phyloP scores from a whole-genome alignment of 176 grass and related monocot species.

The Urochloa ruziziensis region DNA sequence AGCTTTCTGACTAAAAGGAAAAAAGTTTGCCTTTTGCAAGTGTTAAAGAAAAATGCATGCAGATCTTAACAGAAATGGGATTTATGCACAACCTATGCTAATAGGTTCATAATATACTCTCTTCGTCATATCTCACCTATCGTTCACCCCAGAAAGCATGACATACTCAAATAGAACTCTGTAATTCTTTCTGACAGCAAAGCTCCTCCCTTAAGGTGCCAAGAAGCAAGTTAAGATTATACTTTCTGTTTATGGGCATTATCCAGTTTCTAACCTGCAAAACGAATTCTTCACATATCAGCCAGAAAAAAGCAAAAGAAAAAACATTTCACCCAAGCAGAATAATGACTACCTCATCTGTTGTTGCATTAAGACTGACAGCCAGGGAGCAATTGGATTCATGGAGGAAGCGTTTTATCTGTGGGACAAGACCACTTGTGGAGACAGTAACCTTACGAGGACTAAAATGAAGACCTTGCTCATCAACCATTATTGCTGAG shows the following conservation, averaged over 20 bases:
- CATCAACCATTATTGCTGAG: conserved; percentile 82
- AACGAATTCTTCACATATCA: conserved; percentile 12
- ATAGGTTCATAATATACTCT: not conserved
- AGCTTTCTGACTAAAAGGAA: not conserved
- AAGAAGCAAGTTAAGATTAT: conserved; percentile 83
- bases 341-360: conserved; percentile 68
- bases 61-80: not conserved
- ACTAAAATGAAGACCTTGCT: conserved; percentile 95
- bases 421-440: conserved; percentile 86
- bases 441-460: conserved; percentile 87
- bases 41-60: not conserved
- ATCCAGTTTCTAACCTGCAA: conserved; percentile 97
- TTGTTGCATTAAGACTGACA: conserved; percentile 95
- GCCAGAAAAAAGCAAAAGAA: not conserved
- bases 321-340: not conserved
- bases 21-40: not conserved
- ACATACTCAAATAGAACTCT: conserved; percentile 95
- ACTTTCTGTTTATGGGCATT: conserved; percentile 95
- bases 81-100: not conserved
- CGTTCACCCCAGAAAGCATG: conserved; percentile 94
- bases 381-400: conserved; percentile 81
- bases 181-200: conserved; percentile 49
- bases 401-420: conserved; percentile 79
- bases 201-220: conserved; percentile 70
- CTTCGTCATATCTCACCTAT: conserved; percentile 51